Evolutionary conservation across 2,329 filamentous ascomycete genomes (phyloP), one percentile per base, ranked within the genome.

Genomic region (Aspergillus udagawae): DNA sequence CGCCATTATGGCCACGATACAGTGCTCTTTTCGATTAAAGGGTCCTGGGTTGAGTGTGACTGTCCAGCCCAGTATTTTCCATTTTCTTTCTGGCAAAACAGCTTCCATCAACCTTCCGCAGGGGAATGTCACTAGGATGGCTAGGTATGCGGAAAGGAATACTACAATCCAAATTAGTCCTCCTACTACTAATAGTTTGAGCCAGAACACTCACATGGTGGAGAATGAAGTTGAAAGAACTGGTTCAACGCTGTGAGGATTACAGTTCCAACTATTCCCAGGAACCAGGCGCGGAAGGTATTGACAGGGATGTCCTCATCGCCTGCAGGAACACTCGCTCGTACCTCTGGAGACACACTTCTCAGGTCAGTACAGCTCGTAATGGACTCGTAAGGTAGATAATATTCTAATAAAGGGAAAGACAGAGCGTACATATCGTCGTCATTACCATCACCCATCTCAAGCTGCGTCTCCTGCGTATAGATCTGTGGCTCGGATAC

Each of bases 251-350:
- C 61, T 5, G 53, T 58, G 8, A 63, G 41, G 20, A 64, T 14
- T 25, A 63, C 49, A 7, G 58, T 57, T 8, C 52, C 51, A 2
- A 74, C 65, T 44, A 79, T 68, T 1, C 77, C 77, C 0, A 79
- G 63, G 20, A 74, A 58, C 77, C 77, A 79, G n/a, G 72, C 76
- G 42, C 64, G 62, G 44, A 66, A 62, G n/a, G 63, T 66, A 35
- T 64, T 65, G 38, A 58, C 55, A 14, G 64, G 57, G 27, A 58
- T 17, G 8, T 51, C 56, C 29, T 59, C 59, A 25, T 66, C 63
- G 38, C 64, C 64, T 3, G 57, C 51, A 7, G 56, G 51, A 10
- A 63, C 57, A 20, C 54, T 58, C 25, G 64, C 64, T 28, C 59
- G 60, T 5, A 66, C 63, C 49, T 65, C 61, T 21, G 42, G 42